Evolutionary conservation across 2,329 filamentous ascomycete genomes (phyloP).

Genomic region (Claviceps sp.): DNA sequence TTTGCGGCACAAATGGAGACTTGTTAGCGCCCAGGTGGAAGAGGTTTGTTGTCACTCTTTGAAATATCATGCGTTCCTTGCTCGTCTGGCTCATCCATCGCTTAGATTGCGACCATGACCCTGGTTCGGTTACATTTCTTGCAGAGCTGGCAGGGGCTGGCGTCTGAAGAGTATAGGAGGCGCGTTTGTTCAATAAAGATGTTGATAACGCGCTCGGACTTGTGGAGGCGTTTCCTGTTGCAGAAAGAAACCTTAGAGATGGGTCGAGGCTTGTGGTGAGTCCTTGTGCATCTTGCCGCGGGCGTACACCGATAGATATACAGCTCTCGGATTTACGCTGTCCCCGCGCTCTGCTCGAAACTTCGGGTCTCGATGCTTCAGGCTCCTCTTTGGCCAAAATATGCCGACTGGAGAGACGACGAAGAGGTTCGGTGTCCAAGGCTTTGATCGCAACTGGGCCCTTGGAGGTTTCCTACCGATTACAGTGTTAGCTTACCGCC

Average conservation of each 20-base stretch:
- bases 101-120: conserved; percentile 25
- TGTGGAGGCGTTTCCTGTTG: too few relatives aligned
- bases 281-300: neutral
- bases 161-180: neutral
- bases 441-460: neutral
- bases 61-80: conserved; percentile 20
- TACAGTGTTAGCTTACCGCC: neutral
- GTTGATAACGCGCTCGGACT: too few relatives aligned
- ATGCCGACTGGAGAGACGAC: neutral
- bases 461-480: neutral
- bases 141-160: neutral
- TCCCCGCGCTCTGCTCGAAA: neutral
- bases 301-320: neutral
- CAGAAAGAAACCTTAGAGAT: neutral
- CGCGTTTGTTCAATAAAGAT: neutral
- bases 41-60: conserved; percentile 23
- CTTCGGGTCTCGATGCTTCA: neutral
- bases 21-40: conserved; percentile 21
- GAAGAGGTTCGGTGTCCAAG: neutral
- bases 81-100: conserved; percentile 24
- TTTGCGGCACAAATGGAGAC: conserved; percentile 25
- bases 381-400: neutral
- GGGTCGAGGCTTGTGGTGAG: neutral
- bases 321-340: neutral
- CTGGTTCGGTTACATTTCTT: conserved; percentile 9